Percentiles rank a stretch among this genome's conserved stretches.
Evolutionary conservation across 2,329 filamentous ascomycete genomes (phyloP).

Genomic region (Podosphaera fusca): DNA sequence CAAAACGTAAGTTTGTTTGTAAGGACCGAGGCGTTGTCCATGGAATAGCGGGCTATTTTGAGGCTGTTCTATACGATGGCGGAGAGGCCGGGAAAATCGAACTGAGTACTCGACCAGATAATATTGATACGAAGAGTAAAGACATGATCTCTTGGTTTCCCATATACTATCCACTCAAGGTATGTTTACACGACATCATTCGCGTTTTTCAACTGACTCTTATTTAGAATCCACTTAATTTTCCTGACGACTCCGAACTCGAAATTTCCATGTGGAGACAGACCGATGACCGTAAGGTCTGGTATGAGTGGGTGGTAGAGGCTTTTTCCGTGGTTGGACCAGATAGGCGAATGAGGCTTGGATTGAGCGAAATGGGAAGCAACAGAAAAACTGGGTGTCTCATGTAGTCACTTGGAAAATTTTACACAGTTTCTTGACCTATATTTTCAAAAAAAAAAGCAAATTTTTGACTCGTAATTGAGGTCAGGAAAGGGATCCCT

Average conservation of each 20-base stretch:
- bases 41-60: conserved; percentile 84
- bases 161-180: conserved; percentile 91
- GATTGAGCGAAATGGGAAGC: conserved; percentile 41
- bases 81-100: conserved; percentile 38
- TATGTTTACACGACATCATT: conserved; percentile 20
- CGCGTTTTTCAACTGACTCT: conserved; percentile 3
- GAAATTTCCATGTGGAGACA: conserved; percentile 90
- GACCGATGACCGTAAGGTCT: conserved; percentile 85
- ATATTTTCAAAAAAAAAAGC: no score
- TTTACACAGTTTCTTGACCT: no score
- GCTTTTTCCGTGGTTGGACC: conserved; percentile 44
- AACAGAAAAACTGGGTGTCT: conserved; percentile 47
- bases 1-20: conserved; percentile 56
- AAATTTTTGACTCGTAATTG: no score
- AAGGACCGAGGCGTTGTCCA: conserved; percentile 65
- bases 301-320: conserved; percentile 97
- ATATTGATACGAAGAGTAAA: conserved; percentile 76
- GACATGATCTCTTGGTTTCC: conserved; percentile 99
- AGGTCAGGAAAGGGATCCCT: no score
- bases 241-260: conserved; percentile 65
- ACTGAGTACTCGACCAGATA: conserved; percentile 77
- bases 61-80: conserved; percentile 68
- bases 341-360: conserved; percentile 40
- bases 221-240: conserved; percentile 62
- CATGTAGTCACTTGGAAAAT: conserved; percentile 25